Percentiles rank a stretch among this genome's conserved stretches.
Evolutionary conservation across 2,329 filamentous ascomycete genomes (phyloP).

Genomic region (Colletotrichum caudatum): DNA sequence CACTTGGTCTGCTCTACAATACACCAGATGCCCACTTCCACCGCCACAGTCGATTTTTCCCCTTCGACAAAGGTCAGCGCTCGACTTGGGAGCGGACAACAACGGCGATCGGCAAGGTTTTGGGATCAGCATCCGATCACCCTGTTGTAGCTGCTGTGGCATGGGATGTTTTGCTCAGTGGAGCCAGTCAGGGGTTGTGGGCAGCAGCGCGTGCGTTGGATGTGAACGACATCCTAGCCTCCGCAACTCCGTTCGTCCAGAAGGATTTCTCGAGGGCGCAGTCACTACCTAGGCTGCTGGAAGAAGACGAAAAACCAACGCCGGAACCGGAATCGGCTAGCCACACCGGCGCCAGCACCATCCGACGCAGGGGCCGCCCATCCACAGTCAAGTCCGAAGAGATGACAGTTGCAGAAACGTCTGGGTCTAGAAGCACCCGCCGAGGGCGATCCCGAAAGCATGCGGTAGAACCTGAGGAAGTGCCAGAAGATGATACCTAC

Average conservation of each 20-base stretch:
- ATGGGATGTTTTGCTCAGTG: conserved; percentile 69
- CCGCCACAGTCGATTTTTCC: conserved; percentile 60
- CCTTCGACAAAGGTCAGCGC: conserved; percentile 59
- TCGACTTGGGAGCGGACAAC: conserved; percentile 59
- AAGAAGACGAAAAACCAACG: conserved; percentile 13
- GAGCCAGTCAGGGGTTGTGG: conserved; percentile 67
- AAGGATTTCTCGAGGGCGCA: conserved; percentile 18
- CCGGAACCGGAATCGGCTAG: conserved; percentile 27
- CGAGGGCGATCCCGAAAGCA: conserved; percentile 47
- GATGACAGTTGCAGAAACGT: conserved; percentile 9
- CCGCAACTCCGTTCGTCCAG: conserved; percentile 50
- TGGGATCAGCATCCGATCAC: conserved; percentile 66
- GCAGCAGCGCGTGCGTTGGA: conserved; percentile 66
- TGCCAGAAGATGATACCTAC: conserved; percentile 52
- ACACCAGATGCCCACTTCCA: conserved; percentile 61
- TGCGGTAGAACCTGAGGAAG: conserved; percentile 45
- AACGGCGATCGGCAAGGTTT: conserved; percentile 58
- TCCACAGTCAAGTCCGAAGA: conserved; percentile 21
- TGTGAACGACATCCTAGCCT: conserved; percentile 60
- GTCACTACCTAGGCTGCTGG: conserved; percentile 26
- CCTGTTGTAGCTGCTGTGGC: conserved; percentile 68
- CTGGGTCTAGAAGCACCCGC: conserved; percentile 40
- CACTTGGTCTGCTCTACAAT: conserved; percentile 59
- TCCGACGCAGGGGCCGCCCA: conserved; percentile 26
- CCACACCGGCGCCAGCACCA: conserved; percentile 19